Evolutionary conservation across 2,329 filamentous ascomycete genomes (phyloP), one percentile per base, ranked within the genome.

Genomic region (Monosporascus sp.): DNA sequence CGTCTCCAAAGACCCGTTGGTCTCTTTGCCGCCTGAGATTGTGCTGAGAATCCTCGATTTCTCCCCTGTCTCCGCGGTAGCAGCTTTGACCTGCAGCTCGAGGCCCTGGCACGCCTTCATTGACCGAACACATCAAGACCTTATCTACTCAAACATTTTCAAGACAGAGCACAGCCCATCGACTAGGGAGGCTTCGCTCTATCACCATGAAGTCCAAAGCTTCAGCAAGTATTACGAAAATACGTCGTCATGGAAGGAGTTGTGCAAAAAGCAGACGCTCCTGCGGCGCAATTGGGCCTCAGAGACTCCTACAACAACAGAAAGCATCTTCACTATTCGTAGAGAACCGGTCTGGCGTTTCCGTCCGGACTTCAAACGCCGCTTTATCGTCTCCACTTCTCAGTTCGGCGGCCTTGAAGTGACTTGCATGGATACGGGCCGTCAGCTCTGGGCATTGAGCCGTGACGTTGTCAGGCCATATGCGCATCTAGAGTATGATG

Each of bases 401-500:
- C 72, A 76, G 43, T 62, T 63, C 15, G 75, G 74, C n/a, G 75
- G 74, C 1, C 52, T 77, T 38, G 68, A 71, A 49, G 73, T 77
- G 41, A 74, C 70, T 5, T 72, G 75, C 55, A 75, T 77, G 70
- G 74, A 77, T 46, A 67, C 68, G 17, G 73, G 73, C 11, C 53
- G 56, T 4, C 60, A 69, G 17, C 59, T 77, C 6, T 77, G 73
- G 71, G 52, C 50, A 15, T 44, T 61, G 20, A 60, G 63, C 11
- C 52, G 58, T 22, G 54, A 68, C 11, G 63, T 65, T 0, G 73
- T 76, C 35, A 66, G 72, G 14, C 67, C 70, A 5, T 75, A 71
- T 52, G 75, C 74, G 1, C 75, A 76, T 60, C 60, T 77, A 11
- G 74, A 77, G 50, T 77, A 77, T 51, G 67, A 75, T 52, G 69